A percentile compares a stretch with the other conserved stretches of the same genome.
Conservation (phyloP, 306 rosid genomes). For the Myrica gale region DNA sequence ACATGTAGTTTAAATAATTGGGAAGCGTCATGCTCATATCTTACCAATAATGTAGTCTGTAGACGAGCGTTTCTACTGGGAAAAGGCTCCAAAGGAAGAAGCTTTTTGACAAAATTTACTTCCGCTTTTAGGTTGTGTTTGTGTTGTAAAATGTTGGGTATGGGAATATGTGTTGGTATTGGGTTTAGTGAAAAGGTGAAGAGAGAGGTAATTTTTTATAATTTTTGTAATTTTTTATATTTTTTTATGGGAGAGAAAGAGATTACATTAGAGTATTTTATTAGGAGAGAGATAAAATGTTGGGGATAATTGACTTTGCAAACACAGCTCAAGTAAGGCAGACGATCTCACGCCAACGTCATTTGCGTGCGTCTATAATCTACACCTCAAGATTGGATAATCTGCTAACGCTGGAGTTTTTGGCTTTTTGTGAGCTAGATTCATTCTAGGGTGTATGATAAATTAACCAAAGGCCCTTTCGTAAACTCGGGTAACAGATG, state of each 20-base stretch:
- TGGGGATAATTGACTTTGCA: too few relatives aligned
- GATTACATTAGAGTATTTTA: too few relatives aligned
- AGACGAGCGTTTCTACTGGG: neutral
- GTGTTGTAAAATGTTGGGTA: too few relatives aligned
- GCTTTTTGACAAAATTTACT: too few relatives aligned
- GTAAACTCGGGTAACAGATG: neutral
- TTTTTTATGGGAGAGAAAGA: too few relatives aligned
- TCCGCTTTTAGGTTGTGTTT: too few relatives aligned
- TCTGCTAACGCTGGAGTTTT: neutral
- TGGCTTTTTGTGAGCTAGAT: neutral
- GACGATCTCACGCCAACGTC: slow-evolving; percentile 24
- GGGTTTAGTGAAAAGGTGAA: too few relatives aligned
- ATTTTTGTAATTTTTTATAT: too few relatives aligned
- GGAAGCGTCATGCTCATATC: neutral
- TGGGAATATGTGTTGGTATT: too few relatives aligned
- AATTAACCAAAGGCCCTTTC: neutral
- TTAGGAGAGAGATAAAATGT: too few relatives aligned
- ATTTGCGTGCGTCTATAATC: neutral
- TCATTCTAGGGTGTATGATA: neutral
- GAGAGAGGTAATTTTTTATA: too few relatives aligned
- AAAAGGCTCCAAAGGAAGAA: neutral
- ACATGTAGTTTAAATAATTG: neutral
- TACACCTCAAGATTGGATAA: neutral
- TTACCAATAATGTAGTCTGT: neutral
- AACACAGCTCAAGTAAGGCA: too few relatives aligned